Conservation (phyloP, 345 rosid species). For the Eucalyptus pauciflora region DNA sequence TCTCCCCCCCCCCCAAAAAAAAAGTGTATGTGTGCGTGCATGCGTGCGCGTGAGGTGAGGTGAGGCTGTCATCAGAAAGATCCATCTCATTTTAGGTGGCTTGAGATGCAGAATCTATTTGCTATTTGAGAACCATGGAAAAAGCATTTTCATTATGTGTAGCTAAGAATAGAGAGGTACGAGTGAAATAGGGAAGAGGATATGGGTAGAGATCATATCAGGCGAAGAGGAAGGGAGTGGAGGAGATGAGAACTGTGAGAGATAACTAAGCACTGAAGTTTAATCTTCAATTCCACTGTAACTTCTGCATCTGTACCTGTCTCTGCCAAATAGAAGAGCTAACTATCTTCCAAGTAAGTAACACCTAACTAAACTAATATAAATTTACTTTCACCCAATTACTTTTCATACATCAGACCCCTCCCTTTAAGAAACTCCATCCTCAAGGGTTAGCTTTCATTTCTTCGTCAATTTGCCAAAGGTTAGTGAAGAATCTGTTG, state of each 20-base stretch:
- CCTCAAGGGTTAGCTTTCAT: not conserved
- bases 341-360: not conserved
- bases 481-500: not conserved
- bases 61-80: not conserved
- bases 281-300: not conserved
- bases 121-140: not conserved
- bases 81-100: not conserved
- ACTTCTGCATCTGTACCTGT: not conserved
- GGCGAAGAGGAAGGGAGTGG: not conserved
- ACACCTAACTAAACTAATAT: not conserved
- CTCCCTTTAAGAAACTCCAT: not conserved
- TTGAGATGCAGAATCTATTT: not conserved
- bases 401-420: not conserved
- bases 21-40: accelerated
- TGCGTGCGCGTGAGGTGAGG: not conserved
- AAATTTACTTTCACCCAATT: not conserved
- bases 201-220: not conserved
- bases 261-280: not conserved
- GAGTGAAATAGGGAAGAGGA: not conserved
- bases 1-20: too few species aligned
- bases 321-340: not conserved
- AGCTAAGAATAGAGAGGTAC: not conserved
- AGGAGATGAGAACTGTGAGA: not conserved
- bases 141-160: not conserved
- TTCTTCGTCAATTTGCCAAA: not conserved